A percentile compares a stretch with the other conserved stretches of the same genome.
Conservation (phyloP, 805 yeast genomes). For the Starmerella asiatica region DNA sequence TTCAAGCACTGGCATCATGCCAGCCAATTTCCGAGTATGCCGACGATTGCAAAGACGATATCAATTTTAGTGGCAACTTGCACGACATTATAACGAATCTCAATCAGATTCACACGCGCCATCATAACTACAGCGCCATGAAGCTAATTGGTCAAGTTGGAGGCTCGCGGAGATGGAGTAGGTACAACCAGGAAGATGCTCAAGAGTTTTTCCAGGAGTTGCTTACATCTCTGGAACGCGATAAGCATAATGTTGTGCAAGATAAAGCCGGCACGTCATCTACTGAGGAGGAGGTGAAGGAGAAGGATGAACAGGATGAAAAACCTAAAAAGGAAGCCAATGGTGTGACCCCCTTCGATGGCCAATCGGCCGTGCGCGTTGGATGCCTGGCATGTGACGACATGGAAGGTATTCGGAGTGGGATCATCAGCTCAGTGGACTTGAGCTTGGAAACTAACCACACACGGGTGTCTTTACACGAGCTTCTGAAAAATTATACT, state of each 20-base stretch:
- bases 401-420: slow-evolving; percentile 78
- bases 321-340: neutral
- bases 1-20: slow-evolving; percentile 72
- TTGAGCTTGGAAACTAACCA: slow-evolving; percentile 18
- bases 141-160: slow-evolving; percentile 18
- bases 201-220: slow-evolving; percentile 79
- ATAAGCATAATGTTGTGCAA: slow-evolving; percentile 19
- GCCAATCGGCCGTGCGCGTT: slow-evolving; percentile 72
- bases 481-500: slow-evolving; percentile 24
- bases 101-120: slow-evolving; percentile 22
- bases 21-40: slow-evolving; percentile 45
- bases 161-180: slow-evolving; percentile 46
- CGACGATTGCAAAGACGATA: slow-evolving; percentile 29
- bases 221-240: slow-evolving; percentile 25
- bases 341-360: slow-evolving; percentile 76
- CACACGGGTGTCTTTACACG: slow-evolving; percentile 13
- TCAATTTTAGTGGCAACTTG: slow-evolving; percentile 20
- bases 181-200: slow-evolving; percentile 92
- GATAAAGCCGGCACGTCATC: neutral
- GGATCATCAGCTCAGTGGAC: slow-evolving; percentile 41
- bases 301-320: slow-evolving; percentile 25
- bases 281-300: neutral
- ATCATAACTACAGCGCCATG: slow-evolving; percentile 24
- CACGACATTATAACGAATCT: slow-evolving; percentile 20
- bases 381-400: slow-evolving; percentile 89